Evolutionary conservation across 768 basidiomycete genomes (phyloP).

Genomic region (Mycena belliarum): DNA sequence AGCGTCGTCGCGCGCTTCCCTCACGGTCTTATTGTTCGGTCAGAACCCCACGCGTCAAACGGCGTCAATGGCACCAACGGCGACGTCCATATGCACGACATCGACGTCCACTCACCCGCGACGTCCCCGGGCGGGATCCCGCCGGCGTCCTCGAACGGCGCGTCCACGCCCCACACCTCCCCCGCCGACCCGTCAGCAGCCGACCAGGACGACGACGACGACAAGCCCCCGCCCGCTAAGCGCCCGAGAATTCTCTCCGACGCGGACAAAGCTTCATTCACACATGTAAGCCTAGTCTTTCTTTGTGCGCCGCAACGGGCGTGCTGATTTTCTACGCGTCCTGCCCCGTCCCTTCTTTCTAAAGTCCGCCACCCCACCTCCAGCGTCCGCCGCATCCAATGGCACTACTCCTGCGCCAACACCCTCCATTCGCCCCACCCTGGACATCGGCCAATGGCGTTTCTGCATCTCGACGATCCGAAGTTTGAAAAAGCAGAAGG

Average conservation of each 20-base stretch:
- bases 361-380: slow-evolving; percentile 79
- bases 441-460: slow-evolving; percentile 74
- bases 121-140: slow-evolving; percentile 39
- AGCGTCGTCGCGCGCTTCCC: slow-evolving; percentile 23
- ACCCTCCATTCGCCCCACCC: slow-evolving; percentile 36
- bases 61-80: slow-evolving; percentile 43
- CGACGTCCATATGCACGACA: slow-evolving; percentile 40
- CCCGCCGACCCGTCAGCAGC: slow-evolving; percentile 33
- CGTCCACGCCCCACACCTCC: slow-evolving; percentile 36
- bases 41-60: slow-evolving; percentile 38
- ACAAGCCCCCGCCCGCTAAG: slow-evolving; percentile 80
- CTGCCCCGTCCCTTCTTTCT: slow-evolving; percentile 36
- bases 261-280: slow-evolving; percentile 70
- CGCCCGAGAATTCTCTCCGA: slow-evolving; percentile 76
- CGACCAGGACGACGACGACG: slow-evolving; percentile 60
- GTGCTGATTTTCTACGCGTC: slow-evolving; percentile 49
- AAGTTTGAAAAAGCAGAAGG: slow-evolving; percentile 83
- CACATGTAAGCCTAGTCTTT: slow-evolving; percentile 61
- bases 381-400: slow-evolving; percentile 49
- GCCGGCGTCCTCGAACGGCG: slow-evolving; percentile 40
- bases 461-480: slow-evolving; percentile 79
- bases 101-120: slow-evolving; percentile 38
- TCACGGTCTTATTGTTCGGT: slow-evolving; percentile 21
- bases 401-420: slow-evolving; percentile 38
- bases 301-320: slow-evolving; percentile 53